Evolutionary conservation across 2,329 filamentous ascomycete genomes (phyloP).

Genomic region (Pseudogymnoascus sp.): DNA sequence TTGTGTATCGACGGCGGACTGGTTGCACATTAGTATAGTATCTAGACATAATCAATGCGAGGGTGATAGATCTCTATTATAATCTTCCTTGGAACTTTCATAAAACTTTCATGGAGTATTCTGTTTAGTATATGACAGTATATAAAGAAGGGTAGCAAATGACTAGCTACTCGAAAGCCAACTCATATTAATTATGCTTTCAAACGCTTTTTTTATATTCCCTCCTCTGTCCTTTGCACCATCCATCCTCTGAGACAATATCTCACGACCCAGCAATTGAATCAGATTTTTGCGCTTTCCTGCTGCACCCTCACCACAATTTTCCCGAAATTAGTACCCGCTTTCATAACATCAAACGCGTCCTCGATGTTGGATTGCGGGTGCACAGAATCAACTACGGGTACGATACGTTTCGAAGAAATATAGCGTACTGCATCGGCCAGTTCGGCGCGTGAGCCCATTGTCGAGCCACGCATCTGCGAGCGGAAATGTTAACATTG

Average conservation of each 20-base stretch:
- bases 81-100: background rate
- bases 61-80: background rate
- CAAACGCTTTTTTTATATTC: no score
- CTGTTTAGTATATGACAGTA: background rate
- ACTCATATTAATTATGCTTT: background rate
- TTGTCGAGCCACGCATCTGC: constrained; percentile 57
- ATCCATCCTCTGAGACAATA: background rate
- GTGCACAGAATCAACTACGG: background rate
- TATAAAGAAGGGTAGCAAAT: background rate
- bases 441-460: constrained; percentile 82
- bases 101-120: no score
- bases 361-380: background rate
- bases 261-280: background rate
- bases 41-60: background rate
- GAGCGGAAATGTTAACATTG: background rate
- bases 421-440: constrained; percentile 77
- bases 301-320: background rate
- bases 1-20: constrained; percentile 30
- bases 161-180: no score
- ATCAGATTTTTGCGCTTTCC: background rate
- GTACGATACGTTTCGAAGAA: background rate
- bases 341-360: background rate
- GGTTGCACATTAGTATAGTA: background rate
- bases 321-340: background rate
- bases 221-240: background rate